Evolutionary conservation across 169 alveolate genomes (phyloP).

Genomic region (Cryptosporidium bovis): DNA sequence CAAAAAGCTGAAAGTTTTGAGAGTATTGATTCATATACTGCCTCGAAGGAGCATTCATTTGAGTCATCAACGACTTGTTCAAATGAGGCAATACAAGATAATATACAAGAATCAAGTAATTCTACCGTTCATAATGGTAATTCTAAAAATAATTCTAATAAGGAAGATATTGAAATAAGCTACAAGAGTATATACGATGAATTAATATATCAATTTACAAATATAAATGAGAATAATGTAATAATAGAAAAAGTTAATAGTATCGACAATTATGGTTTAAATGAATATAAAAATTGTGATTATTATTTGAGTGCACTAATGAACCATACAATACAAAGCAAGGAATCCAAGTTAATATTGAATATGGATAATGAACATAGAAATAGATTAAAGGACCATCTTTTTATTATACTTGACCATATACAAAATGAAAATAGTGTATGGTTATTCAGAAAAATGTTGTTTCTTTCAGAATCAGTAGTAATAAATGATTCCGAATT

Average conservation of each 20-base stretch:
- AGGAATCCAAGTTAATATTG: constrained; percentile 5
- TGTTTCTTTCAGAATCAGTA: constrained; percentile 33
- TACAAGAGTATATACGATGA: background rate
- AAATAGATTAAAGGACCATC: background rate
- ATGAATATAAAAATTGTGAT: constrained; percentile 18
- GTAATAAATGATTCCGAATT: constrained; percentile 28
- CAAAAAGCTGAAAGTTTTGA: background rate
- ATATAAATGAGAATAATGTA: background rate
- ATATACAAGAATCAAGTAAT: background rate
- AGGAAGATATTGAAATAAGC: background rate
- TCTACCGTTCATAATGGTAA: background rate
- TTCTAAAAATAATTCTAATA: background rate
- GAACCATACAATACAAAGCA: background rate
- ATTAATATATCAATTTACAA: background rate
- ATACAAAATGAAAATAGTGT: constrained; percentile 22
- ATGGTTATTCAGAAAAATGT: constrained; percentile 49
- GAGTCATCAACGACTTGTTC: constrained; percentile 70
- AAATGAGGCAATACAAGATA: background rate
- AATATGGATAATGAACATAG: background rate
- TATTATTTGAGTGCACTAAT: constrained; percentile 20
- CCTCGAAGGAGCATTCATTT: constrained; percentile 2
- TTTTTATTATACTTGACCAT: constrained; percentile 11
- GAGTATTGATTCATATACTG: background rate
- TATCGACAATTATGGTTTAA: constrained; percentile 8
- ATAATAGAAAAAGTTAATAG: background rate